Evolutionary conservation across 1,284 basidiomycete genomes (phyloP).

Genomic region (Melanopsichium pennsylvanicum): DNA sequence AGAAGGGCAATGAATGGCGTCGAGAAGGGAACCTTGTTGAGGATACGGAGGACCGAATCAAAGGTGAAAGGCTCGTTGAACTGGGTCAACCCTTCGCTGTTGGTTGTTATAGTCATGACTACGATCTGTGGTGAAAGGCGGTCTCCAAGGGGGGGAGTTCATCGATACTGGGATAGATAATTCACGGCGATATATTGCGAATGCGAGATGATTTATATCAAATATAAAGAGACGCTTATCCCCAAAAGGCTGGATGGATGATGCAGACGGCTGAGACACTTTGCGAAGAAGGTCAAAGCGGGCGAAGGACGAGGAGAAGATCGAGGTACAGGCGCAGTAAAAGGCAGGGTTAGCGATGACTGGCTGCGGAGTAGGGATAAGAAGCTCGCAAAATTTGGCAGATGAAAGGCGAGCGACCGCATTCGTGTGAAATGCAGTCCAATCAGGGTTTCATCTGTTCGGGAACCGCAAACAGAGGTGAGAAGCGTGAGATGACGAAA

Average conservation of each 20-base stretch:
- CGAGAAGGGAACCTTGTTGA: conserved; percentile 53
- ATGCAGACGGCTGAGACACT: background rate
- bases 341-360: no score
- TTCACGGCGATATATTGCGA: no score
- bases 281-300: background rate
- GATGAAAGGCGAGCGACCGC: background rate
- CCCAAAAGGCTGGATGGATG: no score
- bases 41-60: conserved; percentile 42
- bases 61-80: conserved; percentile 52
- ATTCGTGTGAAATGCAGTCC: conserved; percentile 22
- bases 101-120: conserved; percentile 13
- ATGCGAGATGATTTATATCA: no score
- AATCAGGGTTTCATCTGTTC: background rate
- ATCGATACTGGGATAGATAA: no score
- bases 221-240: no score
- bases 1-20: conserved; percentile 53
- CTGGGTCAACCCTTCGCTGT: conserved; percentile 8
- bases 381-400: conserved; percentile 16
- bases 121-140: background rate
- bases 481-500: no score
- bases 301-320: background rate
- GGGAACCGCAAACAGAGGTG: conserved; percentile 26
- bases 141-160: no score
- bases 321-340: background rate
- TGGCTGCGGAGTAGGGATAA: conserved; percentile 1